Conservation (phyloP, 2,329 filamentous ascomycete species). For the Pestalotiopsis sp. region DNA sequence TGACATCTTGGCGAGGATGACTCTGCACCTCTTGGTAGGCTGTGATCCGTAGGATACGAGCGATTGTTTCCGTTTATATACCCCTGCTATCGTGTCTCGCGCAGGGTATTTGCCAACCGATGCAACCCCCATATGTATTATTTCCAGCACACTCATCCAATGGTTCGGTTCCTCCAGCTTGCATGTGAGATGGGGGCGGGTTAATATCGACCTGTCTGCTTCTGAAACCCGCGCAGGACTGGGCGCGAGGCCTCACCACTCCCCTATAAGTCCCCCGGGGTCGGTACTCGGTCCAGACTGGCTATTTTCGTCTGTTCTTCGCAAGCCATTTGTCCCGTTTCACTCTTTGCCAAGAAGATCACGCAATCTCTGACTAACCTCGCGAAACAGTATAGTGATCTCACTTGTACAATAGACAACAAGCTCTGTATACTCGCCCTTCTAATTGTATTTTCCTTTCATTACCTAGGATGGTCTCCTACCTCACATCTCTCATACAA, state of each 20-base stretch:
- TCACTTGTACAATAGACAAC: background rate
- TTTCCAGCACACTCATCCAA: background rate
- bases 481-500: background rate
- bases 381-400: background rate
- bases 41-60: background rate
- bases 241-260: background rate
- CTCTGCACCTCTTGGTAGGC: background rate
- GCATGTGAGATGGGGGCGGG: background rate
- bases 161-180: background rate
- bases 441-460: background rate
- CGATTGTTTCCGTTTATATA: background rate
- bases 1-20: background rate
- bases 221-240: background rate
- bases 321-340: conserved; percentile 1
- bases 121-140: background rate
- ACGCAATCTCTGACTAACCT: background rate
- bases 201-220: background rate
- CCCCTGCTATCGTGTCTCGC: background rate
- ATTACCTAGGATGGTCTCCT: background rate
- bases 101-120: background rate
- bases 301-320: conserved; percentile 2
- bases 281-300: background rate
- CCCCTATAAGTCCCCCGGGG: background rate
- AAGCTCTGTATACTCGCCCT: background rate
- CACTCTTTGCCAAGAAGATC: background rate